Conservation (phyloP, 192 early-diverging fungal species). For the Powellomyces hirtus region DNA sequence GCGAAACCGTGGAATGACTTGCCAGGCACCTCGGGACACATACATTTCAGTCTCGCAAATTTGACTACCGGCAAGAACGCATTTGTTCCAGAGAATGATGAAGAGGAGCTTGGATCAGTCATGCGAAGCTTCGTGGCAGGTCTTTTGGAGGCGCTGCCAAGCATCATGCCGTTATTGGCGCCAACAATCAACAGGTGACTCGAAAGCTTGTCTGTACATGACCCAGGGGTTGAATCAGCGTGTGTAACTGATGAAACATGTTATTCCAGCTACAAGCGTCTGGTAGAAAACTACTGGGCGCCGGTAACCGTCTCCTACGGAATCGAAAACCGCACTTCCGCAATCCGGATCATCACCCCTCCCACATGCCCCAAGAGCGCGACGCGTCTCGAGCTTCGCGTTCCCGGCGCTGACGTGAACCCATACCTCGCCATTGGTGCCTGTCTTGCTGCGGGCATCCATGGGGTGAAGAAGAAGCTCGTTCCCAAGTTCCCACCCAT, state of each 20-base stretch:
- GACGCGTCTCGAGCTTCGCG: constrained; percentile 76
- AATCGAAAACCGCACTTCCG: constrained; percentile 66
- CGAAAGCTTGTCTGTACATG: background rate
- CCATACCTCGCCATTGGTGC: constrained; percentile 73
- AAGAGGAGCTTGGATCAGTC: background rate
- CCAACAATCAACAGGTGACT: constrained; percentile 72
- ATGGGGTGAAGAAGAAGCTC: constrained; percentile 65
- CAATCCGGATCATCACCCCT: constrained; percentile 73
- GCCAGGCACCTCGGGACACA: constrained; percentile 80
- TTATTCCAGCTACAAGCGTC: constrained; percentile 65
- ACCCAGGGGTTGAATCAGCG: background rate
- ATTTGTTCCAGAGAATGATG: constrained; percentile 41
- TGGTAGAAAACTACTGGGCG: constrained; percentile 83
- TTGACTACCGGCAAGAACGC: constrained; percentile 45
- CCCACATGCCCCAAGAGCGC: constrained; percentile 63
- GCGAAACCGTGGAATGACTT: constrained; percentile 71
- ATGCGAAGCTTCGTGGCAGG: constrained; percentile 34
- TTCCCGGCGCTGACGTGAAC: constrained; percentile 81
- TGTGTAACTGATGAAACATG: background rate
- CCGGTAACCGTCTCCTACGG: constrained; percentile 80
- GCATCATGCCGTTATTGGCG: constrained; percentile 68
- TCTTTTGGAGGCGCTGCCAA: constrained; percentile 57
- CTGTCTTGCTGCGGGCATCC: constrained; percentile 66
- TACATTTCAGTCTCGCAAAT: constrained; percentile 69
- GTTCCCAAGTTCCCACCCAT: constrained; percentile 26